Evolutionary conservation across 2,329 filamentous ascomycete species (phyloP).

Genomic region (Teratosphaeria epicoccoides): DNA sequence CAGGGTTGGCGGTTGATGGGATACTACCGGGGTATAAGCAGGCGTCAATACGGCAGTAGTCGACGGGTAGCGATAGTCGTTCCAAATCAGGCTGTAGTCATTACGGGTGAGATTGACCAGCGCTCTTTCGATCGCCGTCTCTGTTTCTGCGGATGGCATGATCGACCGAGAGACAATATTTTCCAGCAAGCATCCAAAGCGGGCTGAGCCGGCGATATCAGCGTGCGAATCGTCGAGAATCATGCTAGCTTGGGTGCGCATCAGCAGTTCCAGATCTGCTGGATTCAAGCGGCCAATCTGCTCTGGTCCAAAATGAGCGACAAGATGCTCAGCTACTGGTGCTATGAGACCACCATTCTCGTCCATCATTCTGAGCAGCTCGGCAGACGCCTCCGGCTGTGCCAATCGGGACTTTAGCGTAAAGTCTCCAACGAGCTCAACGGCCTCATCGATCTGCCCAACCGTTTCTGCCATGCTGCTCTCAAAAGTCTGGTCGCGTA

Average conservation of each 20-base stretch:
- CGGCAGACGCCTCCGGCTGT: constrained; percentile 44
- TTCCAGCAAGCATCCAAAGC: constrained; percentile 53
- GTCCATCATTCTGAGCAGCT: constrained; percentile 53
- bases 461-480: constrained; percentile 44
- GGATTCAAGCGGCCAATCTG: constrained; percentile 46
- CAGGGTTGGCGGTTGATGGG: constrained; percentile 36
- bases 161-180: constrained; percentile 43
- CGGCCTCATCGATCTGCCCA: constrained; percentile 79
- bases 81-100: constrained; percentile 46
- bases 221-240: constrained; percentile 34
- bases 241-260: constrained; percentile 49
- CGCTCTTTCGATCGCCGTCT: constrained; percentile 47
- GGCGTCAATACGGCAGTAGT: constrained; percentile 34
- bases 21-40: constrained; percentile 37
- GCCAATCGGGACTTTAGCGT: constrained; percentile 39
- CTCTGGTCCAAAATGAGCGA: constrained; percentile 50
- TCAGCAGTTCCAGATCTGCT: constrained; percentile 46
- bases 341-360: constrained; percentile 54
- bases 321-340: constrained; percentile 48
- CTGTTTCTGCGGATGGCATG: constrained; percentile 46
- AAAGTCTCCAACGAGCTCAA: constrained; percentile 56
- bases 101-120: constrained; percentile 43
- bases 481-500: constrained; percentile 52
- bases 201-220: constrained; percentile 48
- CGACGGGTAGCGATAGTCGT: constrained; percentile 44